A percentile compares a stretch with the other conserved stretches of the same genome.
Conservation (phyloP, 345 rosid species). For the Viola odorata region DNA sequence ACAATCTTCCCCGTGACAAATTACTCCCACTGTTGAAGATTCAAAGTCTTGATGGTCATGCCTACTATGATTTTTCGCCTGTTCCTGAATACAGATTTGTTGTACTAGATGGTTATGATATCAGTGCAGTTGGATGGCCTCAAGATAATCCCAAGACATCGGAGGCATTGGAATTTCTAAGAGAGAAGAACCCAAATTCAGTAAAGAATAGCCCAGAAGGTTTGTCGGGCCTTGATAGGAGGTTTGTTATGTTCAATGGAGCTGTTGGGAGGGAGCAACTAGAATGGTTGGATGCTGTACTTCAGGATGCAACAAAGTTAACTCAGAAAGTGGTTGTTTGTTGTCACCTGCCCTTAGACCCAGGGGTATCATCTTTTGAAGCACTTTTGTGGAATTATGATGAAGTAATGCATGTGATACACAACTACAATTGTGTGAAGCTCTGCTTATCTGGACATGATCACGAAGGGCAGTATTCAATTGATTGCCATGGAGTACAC, state of each 20-base stretch:
- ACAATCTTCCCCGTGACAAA: slow-evolving; percentile 76
- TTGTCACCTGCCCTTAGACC: slow-evolving; percentile 79
- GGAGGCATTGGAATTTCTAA: slow-evolving; percentile 62
- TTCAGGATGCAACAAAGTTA: slow-evolving; percentile 52
- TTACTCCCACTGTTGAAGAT: slow-evolving; percentile 72
- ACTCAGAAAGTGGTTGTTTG: slow-evolving; percentile 75
- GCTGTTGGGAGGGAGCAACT: slow-evolving; percentile 77
- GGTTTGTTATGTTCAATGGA: slow-evolving; percentile 89
- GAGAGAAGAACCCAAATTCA: slow-evolving; percentile 60
- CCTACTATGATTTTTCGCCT: slow-evolving; percentile 88
- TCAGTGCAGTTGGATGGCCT: slow-evolving; percentile 89
- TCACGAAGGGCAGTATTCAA: slow-evolving; percentile 68
- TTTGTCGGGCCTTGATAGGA: slow-evolving; percentile 54
- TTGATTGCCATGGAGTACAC: slow-evolving; percentile 78
- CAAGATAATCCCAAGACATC: slow-evolving; percentile 57
- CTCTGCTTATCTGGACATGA: slow-evolving; percentile 86
- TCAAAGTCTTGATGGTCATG: slow-evolving; percentile 36
- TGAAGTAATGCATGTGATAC: slow-evolving; percentile 71
- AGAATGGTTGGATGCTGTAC: slow-evolving; percentile 63
- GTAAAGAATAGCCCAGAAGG: slow-evolving; percentile 85
- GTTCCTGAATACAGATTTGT: slow-evolving; percentile 56
- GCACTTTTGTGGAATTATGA: slow-evolving; percentile 86
- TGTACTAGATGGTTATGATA: slow-evolving; percentile 80
- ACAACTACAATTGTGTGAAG: slow-evolving; percentile 61
- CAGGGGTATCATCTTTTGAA: slow-evolving; percentile 40